Evolutionary conservation across 1,284 basidiomycete species (phyloP), one percentile per base, ranked within the genome.

Genomic region (Dichomitus squalens): DNA sequence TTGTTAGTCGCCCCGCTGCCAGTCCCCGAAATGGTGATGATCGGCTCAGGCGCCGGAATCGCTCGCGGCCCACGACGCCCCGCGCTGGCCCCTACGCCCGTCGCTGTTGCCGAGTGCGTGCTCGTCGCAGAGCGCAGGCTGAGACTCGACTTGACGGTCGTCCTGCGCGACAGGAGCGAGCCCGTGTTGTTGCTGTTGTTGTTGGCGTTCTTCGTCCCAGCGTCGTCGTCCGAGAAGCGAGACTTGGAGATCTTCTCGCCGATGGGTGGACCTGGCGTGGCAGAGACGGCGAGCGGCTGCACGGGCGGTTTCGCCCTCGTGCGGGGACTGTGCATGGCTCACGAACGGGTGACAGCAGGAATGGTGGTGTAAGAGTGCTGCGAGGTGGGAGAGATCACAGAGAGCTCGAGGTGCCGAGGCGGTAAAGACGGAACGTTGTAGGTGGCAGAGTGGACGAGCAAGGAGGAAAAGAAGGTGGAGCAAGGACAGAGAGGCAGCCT

Each of bases 11-110:
- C 38, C 11, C 50, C 58, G 53, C 53, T 59, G 25, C n/a, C n/a
- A 6, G 29, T 11, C 11, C 54, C 55, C 29, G 69, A 72, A 50
- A 72, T 71, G 55, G 71, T 72, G 53, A 72, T 72, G 66, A 72
- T 71, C 55, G 70, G 71, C 66, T 72, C 71, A 55, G 71, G 70
- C 54, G 70, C 69, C 53, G 66, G 63, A 25, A 71, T 72, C 38
- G 68, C 64, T 50, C 68, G 66, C 47, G 66, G 61, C 29, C 52
- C 23, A 61, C 52, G 64, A 49, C 34, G 56, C 40, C 47, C 44
- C 44, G 35, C 49, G 53, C 57, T 31, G 50, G 27, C 41, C 49
- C 49, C 43, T 25, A 46, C 33, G 50, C 59, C 33, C 12, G 47
- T 43, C 46, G 35, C 29, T 27, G 41, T 25, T 46, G 38, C 25